phyloP scores from a whole-genome alignment of 257 asterid species.

The Nicotiana attenuata region DNA sequence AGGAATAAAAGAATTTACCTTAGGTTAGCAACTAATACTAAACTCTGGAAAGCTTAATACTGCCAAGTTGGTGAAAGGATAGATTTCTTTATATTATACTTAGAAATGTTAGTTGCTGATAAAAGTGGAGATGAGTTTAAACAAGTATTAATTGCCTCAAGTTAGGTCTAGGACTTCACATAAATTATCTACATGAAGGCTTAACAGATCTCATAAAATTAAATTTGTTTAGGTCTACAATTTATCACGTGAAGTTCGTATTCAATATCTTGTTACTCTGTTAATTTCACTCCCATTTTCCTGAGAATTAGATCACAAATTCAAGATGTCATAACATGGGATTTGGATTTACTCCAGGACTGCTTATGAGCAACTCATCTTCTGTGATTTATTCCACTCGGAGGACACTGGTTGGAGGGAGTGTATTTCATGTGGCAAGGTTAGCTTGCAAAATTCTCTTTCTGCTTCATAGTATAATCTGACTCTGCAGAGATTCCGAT shows the following conservation, averaged over 20 bases:
- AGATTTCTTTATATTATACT: background rate
- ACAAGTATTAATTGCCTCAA: background rate
- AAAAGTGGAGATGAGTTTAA: background rate
- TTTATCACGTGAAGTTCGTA: background rate
- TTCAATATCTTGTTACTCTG: background rate
- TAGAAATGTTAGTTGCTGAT: background rate
- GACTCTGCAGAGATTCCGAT: background rate
- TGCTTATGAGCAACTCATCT: constrained; percentile 67
- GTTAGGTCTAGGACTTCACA: background rate
- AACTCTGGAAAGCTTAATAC: background rate
- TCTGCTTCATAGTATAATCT: background rate
- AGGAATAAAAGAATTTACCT: background rate
- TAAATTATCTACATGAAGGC: background rate
- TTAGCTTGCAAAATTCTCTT: constrained; percentile 19
- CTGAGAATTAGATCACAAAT: background rate
- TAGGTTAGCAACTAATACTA: background rate
- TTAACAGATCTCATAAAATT: background rate
- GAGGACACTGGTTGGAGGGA: constrained; percentile 94
- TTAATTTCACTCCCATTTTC: background rate
- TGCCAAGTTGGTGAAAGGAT: background rate
- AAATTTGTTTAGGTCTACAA: background rate
- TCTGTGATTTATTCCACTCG: constrained; percentile 82
- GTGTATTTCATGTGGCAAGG: constrained; percentile 87
- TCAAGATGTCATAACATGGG: constrained; percentile 7
- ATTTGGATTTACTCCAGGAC: constrained; percentile 40